Base-by-base conservation (phyloP, 306 rosid species). In the Glycine latifolia region DNA sequence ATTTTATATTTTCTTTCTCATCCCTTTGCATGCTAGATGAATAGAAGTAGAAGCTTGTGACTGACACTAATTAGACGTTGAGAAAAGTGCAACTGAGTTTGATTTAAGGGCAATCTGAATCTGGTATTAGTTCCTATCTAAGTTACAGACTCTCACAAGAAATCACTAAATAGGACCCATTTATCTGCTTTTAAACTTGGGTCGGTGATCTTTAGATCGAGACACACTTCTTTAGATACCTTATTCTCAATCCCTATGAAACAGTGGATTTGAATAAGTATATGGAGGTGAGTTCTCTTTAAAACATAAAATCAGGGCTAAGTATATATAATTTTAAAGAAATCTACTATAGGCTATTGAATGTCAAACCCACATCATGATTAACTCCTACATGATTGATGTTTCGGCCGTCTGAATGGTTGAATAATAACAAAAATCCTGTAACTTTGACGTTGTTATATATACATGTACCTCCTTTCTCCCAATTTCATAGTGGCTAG, bases 111-210 rank as follows among this genome's bases (percentile, higher is more conserved):
- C 31, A 26, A 26, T 26, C 31, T 26, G 31, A 26, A 26, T 91
- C 73, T 70, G 90, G 86, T 85, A 85, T 81, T 17, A 53, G 82
- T 88, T 79, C 35, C 87, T 75, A 47, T 91, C 89, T 5, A 73
- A 73, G 74, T 39, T 58, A 53, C 74, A 50, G 76, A 52, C 71
- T 37, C 47, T 59, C 58, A 8, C 13, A 61, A 83, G 75, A 71
- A 78, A 80, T 8, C 3, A 31, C 74, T 8, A 26, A 20, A 85
- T 56, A 47, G 84, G 88, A 55, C 83, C 88, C 87, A 72, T 75
- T 75, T 11, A 15, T 31, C 13, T 41, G 46, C 65, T 74, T 83
- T 83, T 71, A 12, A 39, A 61, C 26, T 31, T 65, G 73, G 88
- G 89, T 9, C 74, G 66, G 79, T 75, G 78, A 31, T 66, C 47